Conservation (phyloP, 1,284 basidiomycete genomes). For the Exobasidium cylindrosporum region DNA sequence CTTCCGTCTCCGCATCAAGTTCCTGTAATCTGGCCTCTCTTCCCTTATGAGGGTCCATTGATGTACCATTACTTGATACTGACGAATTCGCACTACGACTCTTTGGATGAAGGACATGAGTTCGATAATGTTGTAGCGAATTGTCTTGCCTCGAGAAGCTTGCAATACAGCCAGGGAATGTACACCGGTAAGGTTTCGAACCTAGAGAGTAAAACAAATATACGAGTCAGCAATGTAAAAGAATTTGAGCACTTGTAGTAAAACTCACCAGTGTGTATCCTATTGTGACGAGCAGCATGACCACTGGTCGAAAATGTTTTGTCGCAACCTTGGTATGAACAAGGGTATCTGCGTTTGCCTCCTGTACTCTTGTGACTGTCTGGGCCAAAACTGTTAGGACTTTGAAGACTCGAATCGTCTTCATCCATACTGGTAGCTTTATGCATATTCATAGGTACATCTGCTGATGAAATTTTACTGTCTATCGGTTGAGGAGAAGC, state of each 20-base stretch:
- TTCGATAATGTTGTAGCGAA: constrained; percentile 53
- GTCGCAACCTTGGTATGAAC: constrained; percentile 62
- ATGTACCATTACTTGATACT: constrained; percentile 12
- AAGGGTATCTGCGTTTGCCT: constrained; percentile 62
- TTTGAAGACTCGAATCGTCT: background rate
- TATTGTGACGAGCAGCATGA: constrained; percentile 74
- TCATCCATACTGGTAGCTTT: constrained; percentile 1
- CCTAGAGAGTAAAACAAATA: constrained; percentile 39
- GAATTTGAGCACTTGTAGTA: too few relatives aligned
- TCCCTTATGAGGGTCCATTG: background rate
- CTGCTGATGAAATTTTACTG: background rate
- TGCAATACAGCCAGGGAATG: constrained; percentile 53
- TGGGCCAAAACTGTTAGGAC: background rate
- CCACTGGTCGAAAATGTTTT: constrained; percentile 77
- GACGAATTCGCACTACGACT: constrained; percentile 30
- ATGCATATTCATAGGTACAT: constrained; percentile 11
- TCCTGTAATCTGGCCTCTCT: constrained; percentile 24
- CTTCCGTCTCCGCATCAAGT: constrained; percentile 34
- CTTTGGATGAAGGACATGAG: constrained; percentile 49
- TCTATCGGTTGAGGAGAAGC: constrained; percentile 6
- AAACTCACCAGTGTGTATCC: constrained; percentile 74
- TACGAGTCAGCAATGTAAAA: constrained; percentile 57
- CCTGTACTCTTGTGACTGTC: background rate
- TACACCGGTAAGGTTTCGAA: constrained; percentile 31
- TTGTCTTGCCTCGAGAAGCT: constrained; percentile 55